Base-by-base conservation (phyloP, 2,329 filamentous ascomycete species). In the Domatiomyces catenatus region DNA sequence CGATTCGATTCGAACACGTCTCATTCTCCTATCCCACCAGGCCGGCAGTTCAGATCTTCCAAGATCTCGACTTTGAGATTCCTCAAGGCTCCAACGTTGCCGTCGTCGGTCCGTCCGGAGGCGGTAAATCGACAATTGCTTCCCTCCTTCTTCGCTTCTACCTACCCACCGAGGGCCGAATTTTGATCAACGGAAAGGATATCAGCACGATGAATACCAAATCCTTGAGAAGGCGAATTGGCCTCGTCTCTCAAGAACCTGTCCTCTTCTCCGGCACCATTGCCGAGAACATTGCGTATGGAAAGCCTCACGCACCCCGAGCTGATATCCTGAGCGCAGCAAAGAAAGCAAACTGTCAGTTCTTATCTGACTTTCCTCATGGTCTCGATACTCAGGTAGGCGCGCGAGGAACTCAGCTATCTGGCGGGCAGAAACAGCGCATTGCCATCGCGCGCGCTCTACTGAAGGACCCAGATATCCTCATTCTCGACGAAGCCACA, bases 361-460 rank as follows among this genome's bases (percentile, higher is more conserved):
- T 98, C 63, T 94, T 98, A 65, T 83, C 84, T 64, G 92, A 98
- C 66, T 93, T 98, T 60, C 92, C 92, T 24, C 88, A 96, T 52
- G 92, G 92, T 3, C 76, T 98, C 5, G 90, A 98, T 63, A 98
- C 92, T 0, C 84, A 85, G 56, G 92, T 94, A 26, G 93, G 93
- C 49, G 84, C 90, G 15, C 79, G 92, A 57, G 92, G 92, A 32
- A 89, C 90, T 1, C 90, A 96, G 67, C 76, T 98, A 0, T 95
- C 88, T 7, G 92, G 92, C 48, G 92, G 92, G 0, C 92, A 98
- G 68, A 96, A 96, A 70, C 92, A 98, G 67, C 83, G 92, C 56
- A 96, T 98, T 61, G 92, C 92, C 39, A 98, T 98, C 65, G 92
- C 92, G 4, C 80, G 93, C 50, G 92, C 92, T 10, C 75, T 98